These are phyloP conservation scores for Cladosporium halotolerans DNA, from an alignment of 2,329 filamentous ascomycete species.

Conservation along the genomic window DNA sequence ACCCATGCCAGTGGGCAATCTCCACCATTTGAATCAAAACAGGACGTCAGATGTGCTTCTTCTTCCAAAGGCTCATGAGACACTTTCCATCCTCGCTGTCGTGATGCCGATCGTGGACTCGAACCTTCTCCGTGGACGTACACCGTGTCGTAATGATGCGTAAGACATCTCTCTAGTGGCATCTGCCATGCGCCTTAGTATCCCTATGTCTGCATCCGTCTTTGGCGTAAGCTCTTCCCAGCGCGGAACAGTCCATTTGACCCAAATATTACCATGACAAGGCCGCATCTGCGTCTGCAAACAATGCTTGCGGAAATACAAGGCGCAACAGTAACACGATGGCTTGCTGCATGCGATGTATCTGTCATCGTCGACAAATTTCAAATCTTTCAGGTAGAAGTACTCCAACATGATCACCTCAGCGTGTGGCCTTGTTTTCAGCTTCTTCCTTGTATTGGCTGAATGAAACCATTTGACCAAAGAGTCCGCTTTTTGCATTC, in stretches of 20 bases:
- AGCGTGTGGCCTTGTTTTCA: not conserved
- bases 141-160: not conserved
- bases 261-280: not conserved
- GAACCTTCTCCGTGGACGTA: not conserved
- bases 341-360: constrained; percentile 8
- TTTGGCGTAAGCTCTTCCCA: not conserved
- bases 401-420: not conserved
- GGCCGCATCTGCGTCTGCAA: not conserved
- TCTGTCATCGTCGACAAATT: not conserved
- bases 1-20: too few relatives aligned
- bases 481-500: not conserved
- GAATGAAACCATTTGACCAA: not conserved
- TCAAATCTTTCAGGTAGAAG: not conserved
- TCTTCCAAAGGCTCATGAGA: not conserved
- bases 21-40: not conserved
- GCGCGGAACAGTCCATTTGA: not conserved
- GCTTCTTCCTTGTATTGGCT: not conserved
- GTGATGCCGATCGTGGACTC: not conserved
- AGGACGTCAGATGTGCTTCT: not conserved
- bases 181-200: not conserved
- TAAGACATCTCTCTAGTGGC: not conserved
- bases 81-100: not conserved
- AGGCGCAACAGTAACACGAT: not conserved
- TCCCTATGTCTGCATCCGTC: not conserved
- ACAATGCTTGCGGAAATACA: not conserved